Conservation (phyloP, 768 basidiomycete species). For the Phanerochaete sordida region DNA sequence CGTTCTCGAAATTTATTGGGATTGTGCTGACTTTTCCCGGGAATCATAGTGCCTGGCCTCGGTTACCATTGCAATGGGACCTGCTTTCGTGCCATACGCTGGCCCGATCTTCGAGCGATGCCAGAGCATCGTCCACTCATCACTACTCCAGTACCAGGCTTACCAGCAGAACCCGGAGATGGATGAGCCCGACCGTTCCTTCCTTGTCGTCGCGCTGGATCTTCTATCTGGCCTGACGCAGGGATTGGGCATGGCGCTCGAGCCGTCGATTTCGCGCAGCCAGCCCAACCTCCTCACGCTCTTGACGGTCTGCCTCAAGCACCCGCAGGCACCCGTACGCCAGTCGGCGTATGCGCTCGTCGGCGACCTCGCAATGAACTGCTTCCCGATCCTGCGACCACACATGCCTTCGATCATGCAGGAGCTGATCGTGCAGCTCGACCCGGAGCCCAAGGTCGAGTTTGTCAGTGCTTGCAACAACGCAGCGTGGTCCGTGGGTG, state of each 20-base stretch:
- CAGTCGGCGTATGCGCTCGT: slow-evolving; percentile 98
- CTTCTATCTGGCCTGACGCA: slow-evolving; percentile 94
- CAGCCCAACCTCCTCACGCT: slow-evolving; percentile 79
- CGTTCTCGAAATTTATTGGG: too few species aligned
- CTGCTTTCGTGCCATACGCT: slow-evolving; percentile 84
- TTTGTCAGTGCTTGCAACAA: slow-evolving; percentile 98
- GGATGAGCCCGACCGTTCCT: slow-evolving; percentile 95
- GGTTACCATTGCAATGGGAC: slow-evolving; percentile 93
- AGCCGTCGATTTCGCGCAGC: slow-evolving; percentile 62
- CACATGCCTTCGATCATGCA: slow-evolving; percentile 87
- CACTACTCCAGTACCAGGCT: slow-evolving; percentile 81
- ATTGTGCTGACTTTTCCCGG: too few species aligned
- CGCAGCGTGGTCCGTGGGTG: slow-evolving; percentile 99
- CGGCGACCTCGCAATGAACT: slow-evolving; percentile 96
- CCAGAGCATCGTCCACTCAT: slow-evolving; percentile 75
- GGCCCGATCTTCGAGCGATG: slow-evolving; percentile 92
- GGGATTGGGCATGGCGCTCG: slow-evolving; percentile 79
- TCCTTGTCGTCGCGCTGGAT: slow-evolving; percentile 98
- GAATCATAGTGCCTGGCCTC: slow-evolving; percentile 98
- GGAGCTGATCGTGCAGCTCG: slow-evolving; percentile 85
- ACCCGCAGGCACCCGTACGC: slow-evolving; percentile 92
- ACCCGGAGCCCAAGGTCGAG: slow-evolving; percentile 89
- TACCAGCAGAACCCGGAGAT: slow-evolving; percentile 86
- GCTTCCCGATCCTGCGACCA: slow-evolving; percentile 82
- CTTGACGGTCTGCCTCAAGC: slow-evolving; percentile 87